Evolutionary conservation across 179 eudicot species (phyloP), one percentile per base, ranked within the genome.

Genomic region (Beta macrorhiza): DNA sequence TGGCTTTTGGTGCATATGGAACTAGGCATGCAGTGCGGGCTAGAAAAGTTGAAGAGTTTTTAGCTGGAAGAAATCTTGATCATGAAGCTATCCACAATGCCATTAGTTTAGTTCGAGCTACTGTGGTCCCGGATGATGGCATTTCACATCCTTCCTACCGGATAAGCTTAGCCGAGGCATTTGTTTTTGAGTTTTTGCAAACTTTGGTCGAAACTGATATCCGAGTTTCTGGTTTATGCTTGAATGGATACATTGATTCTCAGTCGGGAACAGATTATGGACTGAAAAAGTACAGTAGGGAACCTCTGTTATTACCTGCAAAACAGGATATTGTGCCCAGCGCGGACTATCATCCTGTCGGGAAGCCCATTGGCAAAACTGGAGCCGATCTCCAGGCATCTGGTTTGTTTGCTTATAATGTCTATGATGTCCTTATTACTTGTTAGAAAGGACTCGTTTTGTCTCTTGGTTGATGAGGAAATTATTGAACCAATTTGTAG

Each of bases 311-410:
- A 67, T 87, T 90, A 61, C 91, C 97, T 79, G 89, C 91, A 80
- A 92, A 90, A 76, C 98, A 94, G 88, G 84, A 82, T 79, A 88
- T 96, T 81, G 83, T 84, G 83, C 84, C 91, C 5, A 82, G 87
- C 77, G 72, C 63, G 0, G 89, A 90, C 63, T 85, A 91, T 77
- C 84, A 84, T 87, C 99, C 98, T 22, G 95, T 94, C 19, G 99
- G 99, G 51, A 89, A 91, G 80, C 92, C 98, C 47, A 80, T 91
- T 78, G 32, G 67, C 78, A 96, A 96, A 83, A 82, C 88, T 71
- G 96, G 96, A 77, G 93, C 98, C 87, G 88, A 92, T 52, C 87
- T 92, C 49, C 99, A 94, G 87, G 97, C 98, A 87, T 94, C 97
- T 57, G 99, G 99, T 96, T 56, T 67, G 79, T 82, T 25, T 87